These are phyloP conservation scores for Pleodorina starrii DNA, from an alignment of 139 green algal species.

Conservation along the genomic window DNA sequence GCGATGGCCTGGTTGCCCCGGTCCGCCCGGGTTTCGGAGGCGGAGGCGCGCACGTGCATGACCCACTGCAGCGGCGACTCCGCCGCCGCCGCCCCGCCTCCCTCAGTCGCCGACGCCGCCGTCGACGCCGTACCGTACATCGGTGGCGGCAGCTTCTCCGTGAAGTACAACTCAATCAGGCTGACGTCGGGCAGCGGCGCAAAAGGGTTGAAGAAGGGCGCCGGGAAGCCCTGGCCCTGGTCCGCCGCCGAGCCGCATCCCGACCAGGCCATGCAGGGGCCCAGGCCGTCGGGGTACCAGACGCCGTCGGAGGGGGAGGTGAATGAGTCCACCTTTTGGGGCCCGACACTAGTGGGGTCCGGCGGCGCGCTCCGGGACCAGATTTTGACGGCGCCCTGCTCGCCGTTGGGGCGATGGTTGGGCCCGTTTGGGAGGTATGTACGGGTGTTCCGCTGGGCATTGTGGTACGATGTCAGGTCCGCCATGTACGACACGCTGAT, in stretches of 20 bases:
- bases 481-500: neutral
- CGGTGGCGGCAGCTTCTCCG: slow-evolving; percentile 43
- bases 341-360: slow-evolving; percentile 15
- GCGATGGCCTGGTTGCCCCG: slow-evolving; percentile 61
- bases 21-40: neutral
- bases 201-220: slow-evolving; percentile 67
- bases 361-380: neutral
- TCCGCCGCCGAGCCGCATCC: slow-evolving; percentile 53
- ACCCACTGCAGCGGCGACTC: slow-evolving; percentile 56
- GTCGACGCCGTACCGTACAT: too few relatives aligned
- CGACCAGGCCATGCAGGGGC: slow-evolving; percentile 55
- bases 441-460: neutral
- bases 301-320: slow-evolving; percentile 47
- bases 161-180: slow-evolving; percentile 46
- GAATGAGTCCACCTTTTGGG: slow-evolving; percentile 54
- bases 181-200: neutral
- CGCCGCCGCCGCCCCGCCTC: too few relatives aligned
- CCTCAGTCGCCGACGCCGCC: too few relatives aligned
- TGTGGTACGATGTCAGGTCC: slow-evolving; percentile 45
- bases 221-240: neutral
- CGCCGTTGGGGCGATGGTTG: neutral
- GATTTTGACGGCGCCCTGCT: slow-evolving; percentile 18
- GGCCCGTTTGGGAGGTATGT: slow-evolving; percentile 14
- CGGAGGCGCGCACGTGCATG: slow-evolving; percentile 41
- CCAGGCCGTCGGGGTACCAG: slow-evolving; percentile 63